Percentiles rank a stretch among this genome's conserved stretches.
These are phyloP conservation scores for Inga laurina DNA, from an alignment of 306 rosid genomes.

Conservation along the genomic window DNA sequence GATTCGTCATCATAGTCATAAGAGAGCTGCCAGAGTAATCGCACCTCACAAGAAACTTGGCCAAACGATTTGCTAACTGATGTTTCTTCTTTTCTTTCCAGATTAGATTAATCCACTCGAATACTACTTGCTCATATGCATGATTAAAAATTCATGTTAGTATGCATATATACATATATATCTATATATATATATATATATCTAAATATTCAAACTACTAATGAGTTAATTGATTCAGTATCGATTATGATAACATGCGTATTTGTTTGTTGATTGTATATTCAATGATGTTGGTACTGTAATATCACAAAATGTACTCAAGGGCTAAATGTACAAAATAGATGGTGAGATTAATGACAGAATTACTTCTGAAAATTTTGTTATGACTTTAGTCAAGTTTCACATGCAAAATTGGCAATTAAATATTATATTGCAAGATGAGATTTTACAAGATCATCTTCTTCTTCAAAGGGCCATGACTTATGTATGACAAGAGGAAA, in stretches of 20 bases:
- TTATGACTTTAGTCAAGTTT: too few relatives aligned
- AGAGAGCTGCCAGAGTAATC: not conserved
- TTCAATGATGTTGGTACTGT: not conserved
- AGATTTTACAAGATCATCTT: too few relatives aligned
- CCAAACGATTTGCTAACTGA: not conserved
- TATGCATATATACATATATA: accelerated
- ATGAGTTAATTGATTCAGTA: not conserved
- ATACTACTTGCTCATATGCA: not conserved
- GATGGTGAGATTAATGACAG: too few relatives aligned
- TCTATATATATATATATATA: too few relatives aligned
- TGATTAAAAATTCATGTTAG: not conserved
- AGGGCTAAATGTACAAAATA: too few relatives aligned
- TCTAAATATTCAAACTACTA: not conserved
- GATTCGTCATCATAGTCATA: not conserved
- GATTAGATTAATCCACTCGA: not conserved
- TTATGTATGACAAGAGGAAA: too few relatives aligned
- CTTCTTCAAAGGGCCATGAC: too few relatives aligned
- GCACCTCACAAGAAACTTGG: not conserved
- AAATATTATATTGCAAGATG: too few relatives aligned
- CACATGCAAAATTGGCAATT: too few relatives aligned
- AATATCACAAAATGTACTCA: too few relatives aligned
- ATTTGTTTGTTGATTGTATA: not conserved
- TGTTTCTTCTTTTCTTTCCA: not conserved
- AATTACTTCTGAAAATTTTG: too few relatives aligned
- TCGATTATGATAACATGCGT: not conserved